A percentile compares a stretch with the other conserved stretches of the same genome.
phyloP scores from a whole-genome alignment of 2,329 filamentous ascomycete genomes.

The Byssoonygena ceratinophila region DNA sequence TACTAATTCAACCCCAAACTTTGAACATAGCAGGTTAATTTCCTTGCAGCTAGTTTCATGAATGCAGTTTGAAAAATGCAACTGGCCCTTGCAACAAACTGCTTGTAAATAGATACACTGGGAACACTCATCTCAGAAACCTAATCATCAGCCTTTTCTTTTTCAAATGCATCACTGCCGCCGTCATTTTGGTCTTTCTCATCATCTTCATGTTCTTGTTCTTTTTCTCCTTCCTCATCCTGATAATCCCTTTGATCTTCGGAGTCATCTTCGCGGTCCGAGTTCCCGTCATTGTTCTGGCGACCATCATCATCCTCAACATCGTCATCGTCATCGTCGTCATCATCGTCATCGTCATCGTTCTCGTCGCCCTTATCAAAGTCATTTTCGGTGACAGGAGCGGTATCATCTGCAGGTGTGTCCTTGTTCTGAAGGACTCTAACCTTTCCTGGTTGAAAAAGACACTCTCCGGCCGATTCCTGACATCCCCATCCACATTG shows the following conservation, averaged over 20 bases:
- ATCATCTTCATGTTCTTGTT: background rate
- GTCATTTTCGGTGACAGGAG: background rate
- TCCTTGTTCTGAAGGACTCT: slow-evolving; percentile 7
- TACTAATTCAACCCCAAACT: too few species aligned
- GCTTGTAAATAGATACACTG: too few species aligned
- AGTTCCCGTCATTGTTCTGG: background rate
- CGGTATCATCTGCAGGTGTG: background rate
- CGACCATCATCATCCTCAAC: background rate
- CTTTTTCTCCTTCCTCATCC: background rate
- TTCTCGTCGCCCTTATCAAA: background rate
- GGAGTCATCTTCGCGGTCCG: background rate
- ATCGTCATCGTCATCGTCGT: background rate
- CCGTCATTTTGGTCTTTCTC: background rate
- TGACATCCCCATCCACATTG: slow-evolving; percentile 28
- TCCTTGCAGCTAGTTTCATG: too few species aligned
- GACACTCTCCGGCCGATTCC: slow-evolving; percentile 24
- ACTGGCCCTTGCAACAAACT: too few species aligned
- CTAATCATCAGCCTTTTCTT: background rate
- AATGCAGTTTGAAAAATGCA: too few species aligned
- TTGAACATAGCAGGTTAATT: too few species aligned
- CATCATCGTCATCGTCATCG: background rate
- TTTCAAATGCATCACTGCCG: too few species aligned
- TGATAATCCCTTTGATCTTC: background rate
- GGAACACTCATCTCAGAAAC: too few species aligned
- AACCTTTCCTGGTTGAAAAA: background rate